Percentiles rank a stretch among this genome's conserved stretches.
phyloP scores from a whole-genome alignment of 176 grass and related monocot species.

The Carex kokanica region DNA sequence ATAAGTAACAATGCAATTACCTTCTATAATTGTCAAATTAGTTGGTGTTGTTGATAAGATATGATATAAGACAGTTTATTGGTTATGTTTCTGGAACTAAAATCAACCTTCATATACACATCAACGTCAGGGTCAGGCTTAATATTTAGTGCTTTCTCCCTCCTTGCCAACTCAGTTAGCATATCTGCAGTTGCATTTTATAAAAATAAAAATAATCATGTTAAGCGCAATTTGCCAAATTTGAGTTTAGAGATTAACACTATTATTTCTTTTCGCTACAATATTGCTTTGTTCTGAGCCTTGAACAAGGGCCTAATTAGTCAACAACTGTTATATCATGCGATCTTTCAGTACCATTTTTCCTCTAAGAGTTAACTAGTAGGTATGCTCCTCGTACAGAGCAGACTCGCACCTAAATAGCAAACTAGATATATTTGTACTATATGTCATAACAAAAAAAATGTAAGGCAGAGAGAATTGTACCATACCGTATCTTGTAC shows the following conservation, averaged over 20 bases:
- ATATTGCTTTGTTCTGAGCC: background rate
- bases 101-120: constrained; percentile 90
- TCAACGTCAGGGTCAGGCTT: constrained; percentile 87
- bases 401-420: background rate
- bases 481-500: constrained; percentile 56
- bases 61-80: background rate
- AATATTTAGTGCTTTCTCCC: constrained; percentile 83
- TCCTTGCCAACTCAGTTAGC: constrained; percentile 73
- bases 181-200: constrained; percentile 42
- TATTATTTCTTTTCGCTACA: background rate
- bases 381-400: no score
- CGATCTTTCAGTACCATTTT: background rate
- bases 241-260: background rate
- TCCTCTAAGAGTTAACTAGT: background rate
- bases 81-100: background rate
- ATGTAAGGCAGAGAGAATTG: background rate
- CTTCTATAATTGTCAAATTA: background rate
- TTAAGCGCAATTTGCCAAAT: background rate
- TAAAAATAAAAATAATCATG: background rate
- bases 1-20: background rate
- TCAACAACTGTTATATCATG: background rate
- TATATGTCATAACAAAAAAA: background rate
- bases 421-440: background rate
- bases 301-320: background rate
- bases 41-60: background rate